These are phyloP conservation scores for Pleurotus tuber-regium DNA, from an alignment of 768 basidiomycete species.

Conservation along the genomic window DNA sequence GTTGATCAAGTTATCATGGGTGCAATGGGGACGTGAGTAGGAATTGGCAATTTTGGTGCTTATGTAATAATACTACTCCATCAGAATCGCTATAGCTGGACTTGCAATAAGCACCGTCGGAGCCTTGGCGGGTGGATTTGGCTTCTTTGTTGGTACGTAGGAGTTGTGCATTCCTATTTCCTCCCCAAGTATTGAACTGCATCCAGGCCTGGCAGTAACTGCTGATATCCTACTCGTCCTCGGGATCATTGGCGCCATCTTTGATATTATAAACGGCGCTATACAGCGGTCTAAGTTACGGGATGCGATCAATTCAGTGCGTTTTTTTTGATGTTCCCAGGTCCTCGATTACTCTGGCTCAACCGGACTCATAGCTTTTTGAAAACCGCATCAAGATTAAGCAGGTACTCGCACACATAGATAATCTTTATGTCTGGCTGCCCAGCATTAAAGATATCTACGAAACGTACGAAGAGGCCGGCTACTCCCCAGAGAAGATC, in stretches of 20 bases:
- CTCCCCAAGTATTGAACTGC: neutral
- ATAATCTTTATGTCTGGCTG: conserved; percentile 6
- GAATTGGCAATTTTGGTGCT: neutral
- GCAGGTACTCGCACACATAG: conserved; percentile 7
- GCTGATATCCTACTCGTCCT: conserved; percentile 11
- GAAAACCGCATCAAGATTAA: conserved; percentile 15
- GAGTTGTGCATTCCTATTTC: neutral
- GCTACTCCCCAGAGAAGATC: conserved; percentile 14
- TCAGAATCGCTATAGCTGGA: conserved; percentile 13
- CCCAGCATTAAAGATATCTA: conserved; percentile 14
- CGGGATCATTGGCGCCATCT: conserved; percentile 11
- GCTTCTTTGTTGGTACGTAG: conserved; percentile 13
- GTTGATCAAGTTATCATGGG: conserved; percentile 14
- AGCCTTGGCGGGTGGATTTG: conserved; percentile 15
- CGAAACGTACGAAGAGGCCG: conserved; percentile 14
- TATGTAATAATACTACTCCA: neutral
- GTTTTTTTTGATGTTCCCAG: neutral
- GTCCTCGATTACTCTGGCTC: neutral
- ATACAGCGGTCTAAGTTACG: conserved; percentile 13
- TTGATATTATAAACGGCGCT: conserved; percentile 13
- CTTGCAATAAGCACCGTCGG: conserved; percentile 13
- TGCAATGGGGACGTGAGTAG: conserved; percentile 13
- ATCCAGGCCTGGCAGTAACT: conserved; percentile 13
- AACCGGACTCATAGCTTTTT: conserved; percentile 11
- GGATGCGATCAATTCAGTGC: conserved; percentile 13